Conservation (phyloP, 441 rosid genomes). For the Gossypium lobatum region DNA sequence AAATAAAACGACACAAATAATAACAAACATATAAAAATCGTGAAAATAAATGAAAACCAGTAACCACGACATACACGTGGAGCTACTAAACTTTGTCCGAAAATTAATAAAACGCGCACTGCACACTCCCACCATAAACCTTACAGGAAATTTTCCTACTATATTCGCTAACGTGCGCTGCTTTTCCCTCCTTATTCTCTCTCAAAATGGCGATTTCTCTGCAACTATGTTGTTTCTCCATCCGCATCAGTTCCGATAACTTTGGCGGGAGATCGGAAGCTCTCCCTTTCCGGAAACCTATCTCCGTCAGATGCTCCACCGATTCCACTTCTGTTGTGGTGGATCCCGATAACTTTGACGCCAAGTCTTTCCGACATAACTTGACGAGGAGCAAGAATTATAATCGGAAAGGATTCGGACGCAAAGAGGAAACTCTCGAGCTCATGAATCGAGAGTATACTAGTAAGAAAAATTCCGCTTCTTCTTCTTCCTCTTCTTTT, state of each 20-base stretch:
- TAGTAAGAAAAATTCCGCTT: constrained; percentile 32
- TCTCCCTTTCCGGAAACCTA: constrained; percentile 24
- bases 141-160: not conserved
- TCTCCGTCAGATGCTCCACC: constrained; percentile 50
- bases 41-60: not conserved
- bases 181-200: not conserved
- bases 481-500: too few species aligned
- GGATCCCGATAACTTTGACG: constrained; percentile 64
- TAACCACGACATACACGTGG: not conserved
- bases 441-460: constrained; percentile 85
- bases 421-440: constrained; percentile 82
- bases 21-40: not conserved
- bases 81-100: not conserved
- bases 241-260: constrained; percentile 30
- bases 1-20: not conserved
- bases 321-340: constrained; percentile 35
- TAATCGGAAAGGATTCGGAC: constrained; percentile 82
- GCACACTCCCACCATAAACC: not conserved
- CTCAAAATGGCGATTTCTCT: constrained; percentile 63
- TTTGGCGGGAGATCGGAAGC: constrained; percentile 21
- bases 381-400: constrained; percentile 79
- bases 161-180: constrained; percentile 12
- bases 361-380: constrained; percentile 72
- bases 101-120: constrained; percentile 17
- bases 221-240: constrained; percentile 54